These are phyloP conservation scores for Boechera divaricarpa DNA, from an alignment of 345 rosid species.

Conservation along the genomic window DNA sequence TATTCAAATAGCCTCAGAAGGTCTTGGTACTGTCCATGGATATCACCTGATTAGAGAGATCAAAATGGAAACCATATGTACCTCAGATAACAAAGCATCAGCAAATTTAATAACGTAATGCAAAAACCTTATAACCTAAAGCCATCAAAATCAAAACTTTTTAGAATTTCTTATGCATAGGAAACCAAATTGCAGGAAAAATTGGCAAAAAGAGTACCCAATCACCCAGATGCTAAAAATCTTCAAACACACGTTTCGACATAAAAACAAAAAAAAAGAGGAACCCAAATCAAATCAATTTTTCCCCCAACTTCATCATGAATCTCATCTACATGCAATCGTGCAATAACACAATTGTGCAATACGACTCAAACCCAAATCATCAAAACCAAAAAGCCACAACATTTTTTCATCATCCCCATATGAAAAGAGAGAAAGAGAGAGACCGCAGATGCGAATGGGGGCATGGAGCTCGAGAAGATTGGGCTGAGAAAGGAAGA, in stretches of 20 bases:
- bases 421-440: conserved; percentile 17
- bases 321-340: conserved; percentile 5
- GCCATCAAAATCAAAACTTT: conserved; percentile 36
- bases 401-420: not conserved
- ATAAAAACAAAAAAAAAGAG: not conserved
- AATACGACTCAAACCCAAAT: conserved; percentile 9
- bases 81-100: not conserved
- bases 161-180: not conserved
- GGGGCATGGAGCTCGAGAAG: conserved; percentile 90
- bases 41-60: conserved; percentile 63
- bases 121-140: not conserved
- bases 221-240: not conserved
- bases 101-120: not conserved
- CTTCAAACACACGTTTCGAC: not conserved
- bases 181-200: not conserved
- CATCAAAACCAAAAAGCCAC: conserved; percentile 12
- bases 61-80: not conserved
- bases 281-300: not conserved
- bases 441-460: conserved; percentile 83
- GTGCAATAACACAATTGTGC: not conserved
- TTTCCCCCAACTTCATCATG: not conserved
- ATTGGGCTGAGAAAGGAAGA: conserved; percentile 83
- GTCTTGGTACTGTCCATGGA: conserved; percentile 96
- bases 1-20: conserved; percentile 83
- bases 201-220: not conserved